Base-by-base conservation (phyloP, 2,329 filamentous ascomycete genomes). In the Metarhizium humberi region DNA sequence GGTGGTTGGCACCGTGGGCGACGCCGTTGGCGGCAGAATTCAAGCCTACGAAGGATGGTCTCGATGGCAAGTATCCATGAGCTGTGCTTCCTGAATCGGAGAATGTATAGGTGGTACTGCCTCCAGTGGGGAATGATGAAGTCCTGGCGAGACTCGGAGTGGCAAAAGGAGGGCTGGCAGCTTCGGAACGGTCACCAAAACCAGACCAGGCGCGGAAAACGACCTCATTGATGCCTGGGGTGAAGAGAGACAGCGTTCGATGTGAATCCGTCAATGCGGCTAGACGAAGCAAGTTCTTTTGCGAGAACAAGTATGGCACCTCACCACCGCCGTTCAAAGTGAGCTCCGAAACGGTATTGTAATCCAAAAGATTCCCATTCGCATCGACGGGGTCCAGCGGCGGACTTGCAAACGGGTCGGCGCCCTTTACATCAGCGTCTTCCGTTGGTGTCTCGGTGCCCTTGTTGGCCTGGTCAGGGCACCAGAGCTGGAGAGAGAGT, bases 161-260 rank as follows among this genome's bases (percentile, higher is more conserved):
- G 13, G 74, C 67, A 18, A 75, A 62, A 3, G 73, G 68, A 8
- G 79, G 75, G 8, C 73, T 77, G 68, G 78, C 67, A 55, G 75
- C 66, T 56, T 94, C 88, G 47, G 78, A 78, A 56, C 84, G 78
- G 58, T 96, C 91, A 52, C 82, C 79, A 40, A 86, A 83, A 45
- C 88, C 88, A 16, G 92, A 89, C 90, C 92, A 96, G 36, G 92
- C 94, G 57, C 94, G 83, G 70, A 95, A 96, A 30, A 97, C 87
- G 4, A 90, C 89, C 69, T 97, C 90, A 53, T 84, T 78, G 56
- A 97, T 92, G n/a, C 87, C 84, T 0, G 92, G 91, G 1, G 92
- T 96, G 67, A 95, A 95, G 0, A 97, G 76, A 4, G 92, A 95
- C 38, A 97, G 74, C 0, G 94, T 97, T 50, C 89, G 85, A 64